Evolutionary conservation across 306 rosid species (phyloP), one percentile per base, ranked within the genome.

Genomic region (Vigna hirtella): DNA sequence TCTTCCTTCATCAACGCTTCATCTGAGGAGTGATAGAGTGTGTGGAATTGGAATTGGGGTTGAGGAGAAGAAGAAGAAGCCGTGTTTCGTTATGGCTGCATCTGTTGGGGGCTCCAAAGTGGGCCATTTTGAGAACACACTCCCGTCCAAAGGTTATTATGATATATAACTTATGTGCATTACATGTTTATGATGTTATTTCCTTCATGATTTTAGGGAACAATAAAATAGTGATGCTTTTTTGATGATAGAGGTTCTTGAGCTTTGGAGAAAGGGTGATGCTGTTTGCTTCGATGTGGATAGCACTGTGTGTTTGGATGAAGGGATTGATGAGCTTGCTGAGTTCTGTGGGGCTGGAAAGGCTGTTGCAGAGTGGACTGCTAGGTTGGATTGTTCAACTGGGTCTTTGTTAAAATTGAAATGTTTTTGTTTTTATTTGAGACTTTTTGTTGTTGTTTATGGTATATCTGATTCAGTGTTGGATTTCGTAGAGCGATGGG

Each of bases 361-460:
- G 77, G 93, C 92, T 62, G 98, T 94, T 64, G 97, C 98, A 15
- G 97, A 94, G 77, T 94, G 97, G 97, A 92, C 98, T 45, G 94
- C 98, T 53, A 92, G 91, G 97, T 92, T 70, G 59, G 59, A 52
- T 81, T 34, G 20, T 72, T 57, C 18, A 15, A 38, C 9, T 79
- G 18, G 40, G 17, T 20, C 53, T 66, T 45, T 38, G 51, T 79
- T n/a, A 14, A 38, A 50, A 12, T 9, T 32, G n/a, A n/a, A 40
- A 17, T 6, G 20, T 40, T 59, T 13, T 30, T 53, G 59, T 68
- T 42, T 45, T 64, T 17, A 10, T 34, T 57, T 10, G 9, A 40
- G 0, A 9, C 7, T 20, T 13, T 24, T 74, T 61, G 12, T 50
- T 56, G 36, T 30, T 30, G 22, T 56, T 77, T 74, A 22, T 80